Conservation (phyloP, 345 rosid species). For the Bruguiera gymnorhiza region DNA sequence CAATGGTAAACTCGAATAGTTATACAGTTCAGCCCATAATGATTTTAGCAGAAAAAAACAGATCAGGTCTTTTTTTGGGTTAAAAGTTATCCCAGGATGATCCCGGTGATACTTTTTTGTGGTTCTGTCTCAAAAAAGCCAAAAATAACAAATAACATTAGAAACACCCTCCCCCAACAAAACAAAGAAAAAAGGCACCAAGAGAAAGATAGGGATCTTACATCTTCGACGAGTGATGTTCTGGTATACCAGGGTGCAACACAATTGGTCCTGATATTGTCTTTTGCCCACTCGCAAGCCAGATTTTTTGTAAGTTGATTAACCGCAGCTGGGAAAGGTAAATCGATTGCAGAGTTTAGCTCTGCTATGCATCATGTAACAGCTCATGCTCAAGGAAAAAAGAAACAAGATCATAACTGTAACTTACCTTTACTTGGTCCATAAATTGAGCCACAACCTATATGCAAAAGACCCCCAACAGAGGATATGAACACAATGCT, state of each 20-base stretch:
- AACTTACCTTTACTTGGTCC: conserved; percentile 68
- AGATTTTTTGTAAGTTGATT: conserved; percentile 76
- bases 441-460: conserved; percentile 65
- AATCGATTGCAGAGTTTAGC: neutral
- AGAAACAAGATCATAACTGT: neutral
- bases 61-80: too few relatives aligned
- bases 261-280: conserved; percentile 72
- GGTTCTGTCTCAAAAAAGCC: neutral
- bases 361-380: neutral
- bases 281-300: conserved; percentile 94
- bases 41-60: neutral
- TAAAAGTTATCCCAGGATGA: too few relatives aligned
- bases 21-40: neutral
- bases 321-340: conserved; percentile 52
- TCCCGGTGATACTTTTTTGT: neutral
- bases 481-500: conserved; percentile 88
- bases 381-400: neutral
- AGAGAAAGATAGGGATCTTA: conserved; percentile 24
- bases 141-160: too few relatives aligned
- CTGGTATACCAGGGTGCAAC: conserved; percentile 87
- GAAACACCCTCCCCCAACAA: neutral
- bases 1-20: neutral
- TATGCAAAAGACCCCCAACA: conserved; percentile 48
- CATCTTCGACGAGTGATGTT: conserved; percentile 73
- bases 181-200: neutral